Evolutionary conservation across 768 basidiomycete species (phyloP).

Genomic region (Pleurotus pulmonarius): DNA sequence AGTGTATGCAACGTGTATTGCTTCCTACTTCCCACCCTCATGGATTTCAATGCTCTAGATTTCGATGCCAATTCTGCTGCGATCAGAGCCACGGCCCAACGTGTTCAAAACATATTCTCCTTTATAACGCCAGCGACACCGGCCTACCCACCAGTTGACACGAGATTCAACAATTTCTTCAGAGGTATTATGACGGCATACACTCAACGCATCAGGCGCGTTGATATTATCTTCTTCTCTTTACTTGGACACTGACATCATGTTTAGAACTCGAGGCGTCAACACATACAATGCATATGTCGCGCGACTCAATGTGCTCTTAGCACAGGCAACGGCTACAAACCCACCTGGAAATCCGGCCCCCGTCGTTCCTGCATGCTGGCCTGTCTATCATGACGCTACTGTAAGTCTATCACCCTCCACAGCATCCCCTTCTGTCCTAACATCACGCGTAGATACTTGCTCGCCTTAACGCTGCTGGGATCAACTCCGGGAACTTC

Average conservation of each 20-base stretch:
- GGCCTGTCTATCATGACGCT: not conserved
- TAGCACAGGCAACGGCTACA: not conserved
- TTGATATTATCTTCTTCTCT: not conserved
- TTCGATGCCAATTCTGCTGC: not conserved
- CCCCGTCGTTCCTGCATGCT: not conserved
- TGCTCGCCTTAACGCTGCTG: not conserved
- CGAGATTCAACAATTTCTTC: conserved; percentile 2
- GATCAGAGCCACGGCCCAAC: not conserved
- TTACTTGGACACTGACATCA: not conserved
- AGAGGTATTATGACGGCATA: not conserved
- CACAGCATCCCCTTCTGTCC: not conserved
- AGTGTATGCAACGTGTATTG: not conserved
- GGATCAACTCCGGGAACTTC: not conserved
- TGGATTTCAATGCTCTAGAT: not conserved
- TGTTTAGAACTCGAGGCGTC: not conserved
- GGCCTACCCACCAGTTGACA: not conserved
- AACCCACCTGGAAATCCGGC: conserved; percentile 1
- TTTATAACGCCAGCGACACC: not conserved
- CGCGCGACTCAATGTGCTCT: not conserved
- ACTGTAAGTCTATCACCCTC: not conserved
- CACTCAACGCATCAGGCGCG: not conserved
- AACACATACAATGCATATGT: not conserved
- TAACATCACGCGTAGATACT: not conserved
- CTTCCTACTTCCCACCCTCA: not conserved
- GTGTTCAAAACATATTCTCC: not conserved